Evolutionary conservation across 1,284 basidiomycete species (phyloP), one percentile per base, ranked within the genome.

Genomic region (Ustilago vetiveriae): DNA sequence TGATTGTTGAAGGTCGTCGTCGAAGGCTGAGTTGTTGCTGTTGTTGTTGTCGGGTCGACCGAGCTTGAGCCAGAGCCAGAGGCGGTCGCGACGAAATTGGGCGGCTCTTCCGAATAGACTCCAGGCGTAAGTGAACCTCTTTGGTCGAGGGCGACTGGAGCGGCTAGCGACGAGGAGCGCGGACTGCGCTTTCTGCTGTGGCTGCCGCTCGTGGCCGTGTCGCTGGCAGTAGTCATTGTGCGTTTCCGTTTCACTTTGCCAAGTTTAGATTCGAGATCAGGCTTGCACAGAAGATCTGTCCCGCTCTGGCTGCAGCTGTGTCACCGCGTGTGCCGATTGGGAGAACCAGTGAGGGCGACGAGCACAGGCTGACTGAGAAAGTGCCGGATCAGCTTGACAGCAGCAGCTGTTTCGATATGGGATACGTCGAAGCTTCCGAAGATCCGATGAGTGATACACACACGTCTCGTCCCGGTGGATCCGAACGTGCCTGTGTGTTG

Each of bases 91-190:
- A 7, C 27, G 19, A 57, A 33, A 11, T 40, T 45, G 16, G 71
- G 71, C 21, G 71, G 67, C 55, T 74, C 71, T 58, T 74, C 71
- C n/a, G 62, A 43, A 44, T 52, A 74, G 43, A 71, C 67, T 37
- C 44, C 55, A 6, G 71, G 71, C 9, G 71, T 62, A 19, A 74
- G 50, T 13, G 59, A 59, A 21, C 60, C 56, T 16, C 52, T 42
- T 37, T 52, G 55, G 13, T 63, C 55, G 32, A 64, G 39, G 37
- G 63, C 8, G n/a, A n/a, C 7, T 19, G 38, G 47, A 6, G 37
- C 38, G 4, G 51, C 38, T 33, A 36, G 33, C 3, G 58, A 32
- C 3, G 58, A 37, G 4, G 27, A 21, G 39, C 41, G 43, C 43
- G 29, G 44, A 37, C 38, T 49, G 35, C 36, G 38, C 21, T 43